These are phyloP conservation scores for Nitzschia sp. DNA, from an alignment of 108 stramenopile genomes.

Conservation along the genomic window DNA sequence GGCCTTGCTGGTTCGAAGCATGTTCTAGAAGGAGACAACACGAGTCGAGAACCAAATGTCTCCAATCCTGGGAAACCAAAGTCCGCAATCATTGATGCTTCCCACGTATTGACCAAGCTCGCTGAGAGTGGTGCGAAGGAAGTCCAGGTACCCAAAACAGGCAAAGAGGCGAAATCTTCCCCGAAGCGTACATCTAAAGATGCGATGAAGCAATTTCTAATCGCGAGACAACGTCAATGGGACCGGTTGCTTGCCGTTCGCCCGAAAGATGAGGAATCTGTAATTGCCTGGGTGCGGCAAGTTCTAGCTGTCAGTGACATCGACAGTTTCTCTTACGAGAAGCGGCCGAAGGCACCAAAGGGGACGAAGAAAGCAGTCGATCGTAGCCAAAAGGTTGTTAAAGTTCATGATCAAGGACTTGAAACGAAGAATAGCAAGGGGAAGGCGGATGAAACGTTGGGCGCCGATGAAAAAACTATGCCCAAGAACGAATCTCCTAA, in stretches of 20 bases:
- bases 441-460: neutral
- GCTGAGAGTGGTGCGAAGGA: slow-evolving; percentile 9
- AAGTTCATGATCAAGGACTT: neutral
- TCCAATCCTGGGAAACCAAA: neutral
- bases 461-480: no score
- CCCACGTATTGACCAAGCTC: neutral
- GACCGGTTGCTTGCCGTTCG: slow-evolving; percentile 9
- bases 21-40: no score
- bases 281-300: slow-evolving; percentile 20
- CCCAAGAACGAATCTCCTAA: neutral
- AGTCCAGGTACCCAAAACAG: neutral
- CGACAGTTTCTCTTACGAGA: neutral
- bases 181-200: neutral
- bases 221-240: slow-evolving; percentile 7
- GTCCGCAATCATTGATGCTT: neutral
- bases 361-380: no score
- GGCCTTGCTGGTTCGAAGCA: no score
- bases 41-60: no score
- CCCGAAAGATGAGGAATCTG: slow-evolving; percentile 1
- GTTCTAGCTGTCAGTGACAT: slow-evolving; percentile 32
- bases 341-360: no score
- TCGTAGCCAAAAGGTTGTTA: no score
- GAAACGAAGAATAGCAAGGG: no score
- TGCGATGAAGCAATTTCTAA: neutral
- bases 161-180: neutral